Base-by-base conservation (phyloP, 176 grass and related monocot genomes). In the Aegilops longissima region DNA sequence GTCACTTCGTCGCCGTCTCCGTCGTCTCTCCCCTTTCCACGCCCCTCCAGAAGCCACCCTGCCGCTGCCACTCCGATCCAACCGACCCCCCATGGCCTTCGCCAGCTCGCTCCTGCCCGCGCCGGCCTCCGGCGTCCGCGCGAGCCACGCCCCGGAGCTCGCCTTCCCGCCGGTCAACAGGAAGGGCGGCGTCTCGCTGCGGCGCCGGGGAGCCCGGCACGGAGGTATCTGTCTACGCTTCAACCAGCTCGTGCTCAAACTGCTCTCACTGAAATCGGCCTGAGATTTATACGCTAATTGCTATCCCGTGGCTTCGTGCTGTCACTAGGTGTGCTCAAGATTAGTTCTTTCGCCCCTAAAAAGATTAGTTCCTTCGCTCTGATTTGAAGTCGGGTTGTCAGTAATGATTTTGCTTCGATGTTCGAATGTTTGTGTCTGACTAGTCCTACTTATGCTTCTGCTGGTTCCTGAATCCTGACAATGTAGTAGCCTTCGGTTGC, bases 71-170 rank as follows among this genome's bases (percentile, higher is more conserved):
- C 30, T 20, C 30, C 21, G 70, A 63, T 27, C 4, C 66, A 30
- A 5, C 70, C 24, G 7, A 5, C 12, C 13, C 78, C 14, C 27
- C 71, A 91, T 94, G 89, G 83, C 83, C 75, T 82, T 92, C 79
- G 10, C 83, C 66, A 67, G 62, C 73, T 89, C 73, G 40, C 42
- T 89, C 29, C 73, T 88, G 35, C 65, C 79, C 2, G 65, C 58
- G 56, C 73, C 86, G 42, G 52, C 79, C 73, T 29, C 81, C 61
- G 81, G 85, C 77, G 69, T 84, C 76, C 34, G 85, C 69, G 61
- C 61, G 76, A 52, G 38, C 16, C 52, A 77, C 76, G 76, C 82
- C n/a, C 49, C 77, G 27, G 85, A 81, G 69, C 70, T 88, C 40
- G 70, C 78, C 71, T 80, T 76, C 49, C 47, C 39, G 49, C 70